A percentile compares a stretch with the other conserved stretches of the same genome.
These are phyloP conservation scores for Coffea eugenioides DNA, from an alignment of 257 asterid species.

Conservation along the genomic window DNA sequence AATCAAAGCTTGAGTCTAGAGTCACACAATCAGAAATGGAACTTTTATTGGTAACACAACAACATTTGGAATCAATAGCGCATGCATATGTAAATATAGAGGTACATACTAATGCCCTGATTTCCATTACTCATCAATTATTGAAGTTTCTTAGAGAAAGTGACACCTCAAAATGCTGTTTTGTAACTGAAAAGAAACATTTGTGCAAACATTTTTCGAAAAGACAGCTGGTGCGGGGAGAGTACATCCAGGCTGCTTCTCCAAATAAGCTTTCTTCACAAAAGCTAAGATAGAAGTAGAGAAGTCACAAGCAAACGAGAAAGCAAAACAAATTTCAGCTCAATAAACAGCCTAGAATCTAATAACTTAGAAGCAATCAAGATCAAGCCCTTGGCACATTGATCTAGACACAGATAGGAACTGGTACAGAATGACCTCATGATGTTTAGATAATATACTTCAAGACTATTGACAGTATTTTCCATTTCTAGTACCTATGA, in stretches of 20 bases:
- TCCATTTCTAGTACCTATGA: neutral
- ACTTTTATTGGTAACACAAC: neutral
- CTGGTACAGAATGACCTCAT: neutral
- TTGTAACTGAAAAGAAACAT: neutral
- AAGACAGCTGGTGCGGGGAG: too few species aligned
- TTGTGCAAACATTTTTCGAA: too few species aligned
- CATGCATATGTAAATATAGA: neutral
- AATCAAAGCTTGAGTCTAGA: constrained; percentile 6
- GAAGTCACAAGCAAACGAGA: neutral
- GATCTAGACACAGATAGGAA: neutral
- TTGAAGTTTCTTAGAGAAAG: too few species aligned
- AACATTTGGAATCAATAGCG: neutral
- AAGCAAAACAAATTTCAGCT: neutral
- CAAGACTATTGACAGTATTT: neutral
- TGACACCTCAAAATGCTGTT: neutral
- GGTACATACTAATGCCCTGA: neutral
- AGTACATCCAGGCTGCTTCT: too few species aligned
- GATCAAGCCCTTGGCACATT: neutral
- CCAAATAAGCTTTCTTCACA: too few species aligned
- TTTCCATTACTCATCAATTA: neutral
- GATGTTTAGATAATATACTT: neutral
- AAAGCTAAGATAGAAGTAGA: neutral
- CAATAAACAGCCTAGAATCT: neutral
- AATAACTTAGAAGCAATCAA: neutral
- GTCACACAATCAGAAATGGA: neutral